Evolutionary conservation across 352 stramenopile genomes (phyloP).

Genomic region (Phytopythium vexans): DNA sequence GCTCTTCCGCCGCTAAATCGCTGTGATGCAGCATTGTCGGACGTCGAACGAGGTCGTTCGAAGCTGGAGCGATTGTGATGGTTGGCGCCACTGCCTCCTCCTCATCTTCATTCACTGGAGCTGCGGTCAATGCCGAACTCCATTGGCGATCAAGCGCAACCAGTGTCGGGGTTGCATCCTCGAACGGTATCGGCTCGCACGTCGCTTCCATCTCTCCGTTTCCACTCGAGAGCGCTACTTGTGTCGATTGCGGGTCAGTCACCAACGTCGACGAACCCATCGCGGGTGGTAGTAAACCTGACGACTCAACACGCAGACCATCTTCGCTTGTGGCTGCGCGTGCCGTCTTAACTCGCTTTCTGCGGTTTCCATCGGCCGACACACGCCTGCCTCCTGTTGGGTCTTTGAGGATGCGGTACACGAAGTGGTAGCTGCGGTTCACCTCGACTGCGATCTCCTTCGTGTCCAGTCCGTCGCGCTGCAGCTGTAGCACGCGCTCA

Average conservation of each 20-base stretch:
- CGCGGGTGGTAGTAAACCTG: background rate
- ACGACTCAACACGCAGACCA: background rate
- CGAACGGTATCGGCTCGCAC: conserved; percentile 18
- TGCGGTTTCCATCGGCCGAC: conserved; percentile 10
- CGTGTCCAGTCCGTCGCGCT: conserved; percentile 30
- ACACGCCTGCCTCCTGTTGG: background rate
- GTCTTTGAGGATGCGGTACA: conserved; percentile 33
- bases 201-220: conserved; percentile 20
- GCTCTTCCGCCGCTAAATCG: too few relatives aligned
- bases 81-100: too few relatives aligned
- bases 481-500: conserved; percentile 34
- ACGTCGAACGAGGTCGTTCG: too few relatives aligned
- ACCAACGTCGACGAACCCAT: too few relatives aligned
- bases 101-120: too few relatives aligned
- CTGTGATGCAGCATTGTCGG: too few relatives aligned
- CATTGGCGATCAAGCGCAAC: too few relatives aligned
- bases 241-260: too few relatives aligned
- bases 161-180: background rate
- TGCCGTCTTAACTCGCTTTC: conserved; percentile 7
- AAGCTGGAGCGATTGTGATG: too few relatives aligned
- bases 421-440: conserved; percentile 32
- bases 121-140: too few relatives aligned
- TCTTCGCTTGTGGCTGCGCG: background rate
- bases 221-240: too few relatives aligned
- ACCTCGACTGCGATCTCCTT: conserved; percentile 29